phyloP scores from a whole-genome alignment of 352 stramenopile species.

The Phytophthora pistaciae region DNA sequence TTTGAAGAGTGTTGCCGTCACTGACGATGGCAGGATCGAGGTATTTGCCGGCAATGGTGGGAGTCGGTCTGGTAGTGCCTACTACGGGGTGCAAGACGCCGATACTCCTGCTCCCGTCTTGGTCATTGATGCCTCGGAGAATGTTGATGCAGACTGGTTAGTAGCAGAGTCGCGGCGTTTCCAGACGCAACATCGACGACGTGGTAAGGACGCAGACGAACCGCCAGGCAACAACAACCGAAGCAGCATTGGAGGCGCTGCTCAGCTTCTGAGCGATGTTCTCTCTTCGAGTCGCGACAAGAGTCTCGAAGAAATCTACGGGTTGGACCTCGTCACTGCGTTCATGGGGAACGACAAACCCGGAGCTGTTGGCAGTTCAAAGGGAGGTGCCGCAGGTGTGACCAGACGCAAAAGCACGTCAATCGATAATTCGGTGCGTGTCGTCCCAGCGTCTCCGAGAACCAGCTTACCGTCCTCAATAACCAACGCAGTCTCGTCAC shows the following conservation, averaged over 20 bases:
- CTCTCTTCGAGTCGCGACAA: conserved; percentile 31
- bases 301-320: conserved; percentile 66
- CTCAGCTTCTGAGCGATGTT: conserved; percentile 19
- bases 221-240: conserved; percentile 26
- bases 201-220: conserved; percentile 16
- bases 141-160: conserved; percentile 52
- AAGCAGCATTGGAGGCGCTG: conserved; percentile 8
- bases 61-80: conserved; percentile 5
- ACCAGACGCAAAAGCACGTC: conserved; percentile 12
- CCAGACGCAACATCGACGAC: conserved; percentile 21
- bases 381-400: background rate
- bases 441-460: conserved; percentile 51
- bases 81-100: conserved; percentile 12
- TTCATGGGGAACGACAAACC: conserved; percentile 39
- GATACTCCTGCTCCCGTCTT: conserved; percentile 31
- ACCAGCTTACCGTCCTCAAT: conserved; percentile 93
- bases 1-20: conserved; percentile 54
- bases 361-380: background rate
- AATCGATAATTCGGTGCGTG: conserved; percentile 6
- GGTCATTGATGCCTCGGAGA: conserved; percentile 59
- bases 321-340: conserved; percentile 62
- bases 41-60: conserved; percentile 41
- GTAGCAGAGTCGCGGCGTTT: conserved; percentile 37
- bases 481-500: background rate
- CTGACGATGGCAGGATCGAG: conserved; percentile 60